Conservation (phyloP, 192 early-diverging fungal genomes). For the Mortierella claussenii region DNA sequence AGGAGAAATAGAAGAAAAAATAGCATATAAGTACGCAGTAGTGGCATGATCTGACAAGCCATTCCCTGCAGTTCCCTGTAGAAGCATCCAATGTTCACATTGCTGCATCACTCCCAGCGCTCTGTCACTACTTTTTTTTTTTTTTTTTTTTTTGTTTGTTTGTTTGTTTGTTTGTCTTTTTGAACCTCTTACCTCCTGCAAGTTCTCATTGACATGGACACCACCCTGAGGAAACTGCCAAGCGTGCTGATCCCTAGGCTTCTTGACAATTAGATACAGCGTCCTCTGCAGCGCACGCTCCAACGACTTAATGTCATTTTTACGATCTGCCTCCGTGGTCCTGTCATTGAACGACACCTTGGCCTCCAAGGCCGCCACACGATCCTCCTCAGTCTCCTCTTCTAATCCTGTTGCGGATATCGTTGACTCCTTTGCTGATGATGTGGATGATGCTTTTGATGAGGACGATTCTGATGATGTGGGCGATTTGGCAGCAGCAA, state of each 20-base stretch:
- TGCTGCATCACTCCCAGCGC: no score
- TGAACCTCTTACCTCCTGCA: constrained; percentile 68
- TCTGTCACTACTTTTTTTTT: no score
- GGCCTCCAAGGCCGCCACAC: constrained; percentile 54
- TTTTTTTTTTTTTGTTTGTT: not conserved
- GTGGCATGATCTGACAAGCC: no score
- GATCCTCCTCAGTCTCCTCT: constrained; percentile 53
- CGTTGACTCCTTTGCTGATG: constrained; percentile 11
- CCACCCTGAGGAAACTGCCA: constrained; percentile 83
- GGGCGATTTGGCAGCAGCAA: constrained; percentile 12
- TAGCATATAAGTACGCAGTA: no score
- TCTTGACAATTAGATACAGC: constrained; percentile 85
- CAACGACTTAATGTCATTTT: constrained; percentile 73
- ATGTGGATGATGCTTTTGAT: constrained; percentile 23
- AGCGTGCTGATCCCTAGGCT: constrained; percentile 58
- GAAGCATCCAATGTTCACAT: no score
- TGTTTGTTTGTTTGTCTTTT: not conserved
- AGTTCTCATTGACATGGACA: constrained; percentile 71
- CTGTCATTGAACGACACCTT: constrained; percentile 66
- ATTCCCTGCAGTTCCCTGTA: no score
- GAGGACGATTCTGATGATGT: constrained; percentile 10
- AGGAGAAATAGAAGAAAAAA: constrained; percentile 2
- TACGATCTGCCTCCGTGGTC: constrained; percentile 71
- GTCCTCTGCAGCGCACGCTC: constrained; percentile 81
- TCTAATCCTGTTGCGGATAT: no score